Percentiles rank a stretch among this genome's conserved stretches.
Conservation (phyloP, 2,329 filamentous ascomycete genomes). For the Aspergillus tamarii region DNA sequence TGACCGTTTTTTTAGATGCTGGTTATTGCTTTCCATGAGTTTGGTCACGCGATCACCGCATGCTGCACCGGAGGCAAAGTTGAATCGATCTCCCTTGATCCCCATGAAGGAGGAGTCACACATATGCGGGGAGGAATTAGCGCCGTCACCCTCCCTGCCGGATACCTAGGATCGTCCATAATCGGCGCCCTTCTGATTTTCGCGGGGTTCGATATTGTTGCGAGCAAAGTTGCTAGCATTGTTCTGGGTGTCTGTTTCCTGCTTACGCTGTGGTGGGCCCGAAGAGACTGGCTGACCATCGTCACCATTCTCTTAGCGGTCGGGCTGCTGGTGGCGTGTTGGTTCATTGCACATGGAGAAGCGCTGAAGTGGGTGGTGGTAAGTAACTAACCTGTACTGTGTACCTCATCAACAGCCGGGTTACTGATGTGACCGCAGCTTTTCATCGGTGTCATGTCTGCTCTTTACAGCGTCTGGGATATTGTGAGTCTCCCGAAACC, state of each 20-base stretch:
- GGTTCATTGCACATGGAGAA: conserved; percentile 79
- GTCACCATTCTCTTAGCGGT: conserved; percentile 70
- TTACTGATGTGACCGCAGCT: conserved; percentile 46
- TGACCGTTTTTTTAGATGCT: conserved; percentile 62
- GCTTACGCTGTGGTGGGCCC: conserved; percentile 80
- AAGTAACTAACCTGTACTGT: conserved; percentile 32
- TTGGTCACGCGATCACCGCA: conserved; percentile 74
- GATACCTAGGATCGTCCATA: conserved; percentile 75
- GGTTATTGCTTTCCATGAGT: conserved; percentile 80
- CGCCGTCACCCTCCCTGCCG: conserved; percentile 73
- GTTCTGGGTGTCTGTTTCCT: conserved; percentile 74
- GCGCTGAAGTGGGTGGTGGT: conserved; percentile 72
- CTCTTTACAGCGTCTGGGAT: conserved; percentile 80
- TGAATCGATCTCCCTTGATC: conserved; percentile 73
- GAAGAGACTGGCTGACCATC: conserved; percentile 77
- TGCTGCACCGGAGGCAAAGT: conserved; percentile 73
- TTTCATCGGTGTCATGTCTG: conserved; percentile 82
- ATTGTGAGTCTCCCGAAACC: conserved; percentile 54
- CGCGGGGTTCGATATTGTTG: conserved; percentile 79
- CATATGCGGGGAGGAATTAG: conserved; percentile 74
- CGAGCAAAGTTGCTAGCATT: conserved; percentile 77
- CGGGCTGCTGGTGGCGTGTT: conserved; percentile 71
- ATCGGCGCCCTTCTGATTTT: conserved; percentile 79
- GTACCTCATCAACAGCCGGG: no score
- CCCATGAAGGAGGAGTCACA: conserved; percentile 76